These are phyloP conservation scores for Fusarium austroafricanum DNA, from an alignment of 2,329 filamentous ascomycete genomes.

Conservation along the genomic window DNA sequence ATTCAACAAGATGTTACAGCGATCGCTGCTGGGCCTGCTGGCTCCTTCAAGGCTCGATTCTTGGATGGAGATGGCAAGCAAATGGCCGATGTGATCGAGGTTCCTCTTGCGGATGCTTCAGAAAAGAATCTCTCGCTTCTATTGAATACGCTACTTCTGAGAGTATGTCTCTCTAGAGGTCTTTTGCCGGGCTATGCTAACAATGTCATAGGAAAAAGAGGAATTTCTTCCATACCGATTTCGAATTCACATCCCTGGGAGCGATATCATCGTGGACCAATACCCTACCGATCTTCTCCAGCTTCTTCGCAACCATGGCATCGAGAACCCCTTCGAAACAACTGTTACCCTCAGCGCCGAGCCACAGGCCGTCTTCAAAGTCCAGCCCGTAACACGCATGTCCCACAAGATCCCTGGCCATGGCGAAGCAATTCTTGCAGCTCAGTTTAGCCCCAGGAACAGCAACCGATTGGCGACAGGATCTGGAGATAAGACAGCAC, in stretches of 20 bases:
- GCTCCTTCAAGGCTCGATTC: conserved; percentile 88
- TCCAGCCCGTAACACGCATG: conserved; percentile 91
- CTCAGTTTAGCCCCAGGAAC: conserved; percentile 84
- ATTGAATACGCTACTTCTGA: conserved; percentile 84
- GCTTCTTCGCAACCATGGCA: conserved; percentile 66
- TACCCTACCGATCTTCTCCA: conserved; percentile 67
- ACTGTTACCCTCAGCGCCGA: conserved; percentile 68
- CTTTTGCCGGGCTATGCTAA: conserved; percentile 6
- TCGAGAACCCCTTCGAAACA: conserved; percentile 68
- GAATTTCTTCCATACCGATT: conserved; percentile 72
- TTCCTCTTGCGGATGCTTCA: conserved; percentile 85
- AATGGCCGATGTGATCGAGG: conserved; percentile 75
- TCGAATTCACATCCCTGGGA: conserved; percentile 67
- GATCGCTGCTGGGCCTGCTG: conserved; percentile 71
- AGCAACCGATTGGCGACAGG: conserved; percentile 86
- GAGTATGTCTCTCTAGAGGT: conserved; percentile 61
- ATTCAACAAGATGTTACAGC: conserved; percentile 80
- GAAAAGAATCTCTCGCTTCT: conserved; percentile 91
- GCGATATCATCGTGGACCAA: conserved; percentile 65
- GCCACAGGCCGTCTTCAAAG: conserved; percentile 93
- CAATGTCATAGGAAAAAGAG: conserved; percentile 60
- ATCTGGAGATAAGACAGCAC: conserved; percentile 88
- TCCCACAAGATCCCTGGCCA: conserved; percentile 90
- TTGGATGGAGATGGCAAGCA: conserved; percentile 82
- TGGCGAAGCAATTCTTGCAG: conserved; percentile 87